Base-by-base conservation (phyloP, 805 yeast species). In the Clavispora fructus region DNA sequence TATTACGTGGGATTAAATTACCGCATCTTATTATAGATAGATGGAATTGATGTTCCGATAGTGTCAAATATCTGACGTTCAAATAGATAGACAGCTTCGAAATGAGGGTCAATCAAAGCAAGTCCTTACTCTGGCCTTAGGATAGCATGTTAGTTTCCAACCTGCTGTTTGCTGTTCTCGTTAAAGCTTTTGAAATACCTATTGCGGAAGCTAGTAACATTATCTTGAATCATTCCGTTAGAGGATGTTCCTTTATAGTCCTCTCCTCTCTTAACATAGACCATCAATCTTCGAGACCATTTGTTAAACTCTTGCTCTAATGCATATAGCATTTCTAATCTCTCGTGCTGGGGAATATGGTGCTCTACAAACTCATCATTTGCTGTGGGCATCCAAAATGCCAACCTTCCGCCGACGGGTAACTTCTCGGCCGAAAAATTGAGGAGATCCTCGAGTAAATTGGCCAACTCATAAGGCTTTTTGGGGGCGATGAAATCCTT, bases 301-400 rank as follows among this genome's bases (percentile, higher is more conserved):
- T 85, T 88, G 65, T 87, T 82, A 67, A 94, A 94, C 52, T 82
- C 87, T 63, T 94, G 99, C 35, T 85, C 92, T 50, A 95, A 74
- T 49, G 83, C 80, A 53, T 85, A 82, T 41, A 83, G 68, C 55
- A 90, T 71, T 56, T 86, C 85, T 47, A 94, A 64, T 38, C 77
- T 79, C 50, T 79, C 74, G 64, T 94, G 97, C 55, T 80, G 82
- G 6, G 98, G 98, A 25, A 91, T 80, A 44, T 76, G 71, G 40
- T 86, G 80, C 46, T 75, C 79, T 31, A 80, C 73, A 52, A 78
- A 81, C 54, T 87, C 95, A 57, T 87, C 95, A 61, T 91, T 90
- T 1, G 97, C 95, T 1, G 95, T 85, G 0, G 99, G 99, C 94
- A 91, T 88, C 99, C 99, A 94, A 64, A 90, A 91, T 26, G 94